These are phyloP conservation scores for Mycena albidolilacea DNA, from an alignment of 768 basidiomycete genomes.

Conservation along the genomic window DNA sequence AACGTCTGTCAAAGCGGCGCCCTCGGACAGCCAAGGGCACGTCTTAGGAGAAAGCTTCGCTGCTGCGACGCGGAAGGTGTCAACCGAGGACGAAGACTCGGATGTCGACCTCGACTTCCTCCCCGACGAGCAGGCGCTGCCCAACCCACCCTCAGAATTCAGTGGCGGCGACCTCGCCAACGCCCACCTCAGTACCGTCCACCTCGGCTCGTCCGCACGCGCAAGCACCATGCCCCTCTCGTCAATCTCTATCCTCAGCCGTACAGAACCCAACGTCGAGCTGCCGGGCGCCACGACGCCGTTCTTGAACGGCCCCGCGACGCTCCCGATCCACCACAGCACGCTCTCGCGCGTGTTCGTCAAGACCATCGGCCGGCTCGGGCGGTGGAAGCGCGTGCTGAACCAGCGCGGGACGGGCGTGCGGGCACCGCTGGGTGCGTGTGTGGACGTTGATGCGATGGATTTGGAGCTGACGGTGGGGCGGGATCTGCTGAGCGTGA, in stretches of 20 bases:
- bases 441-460: slow-evolving; percentile 75
- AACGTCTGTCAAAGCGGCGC: slow-evolving; percentile 49
- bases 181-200: slow-evolving; percentile 61
- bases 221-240: slow-evolving; percentile 67
- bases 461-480: slow-evolving; percentile 76
- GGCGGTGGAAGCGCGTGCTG: slow-evolving; percentile 86
- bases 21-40: slow-evolving; percentile 56
- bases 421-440: slow-evolving; percentile 50
- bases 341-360: slow-evolving; percentile 83
- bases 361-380: slow-evolving; percentile 86
- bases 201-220: slow-evolving; percentile 57
- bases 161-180: slow-evolving; percentile 60
- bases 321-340: slow-evolving; percentile 70
- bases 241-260: slow-evolving; percentile 74
- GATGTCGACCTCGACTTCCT: slow-evolving; percentile 87
- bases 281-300: slow-evolving; percentile 45
- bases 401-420: slow-evolving; percentile 56
- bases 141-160: slow-evolving; percentile 52
- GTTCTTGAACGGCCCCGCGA: slow-evolving; percentile 57
- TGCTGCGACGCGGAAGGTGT: slow-evolving; percentile 64
- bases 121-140: slow-evolving; percentile 60
- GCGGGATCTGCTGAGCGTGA: slow-evolving; percentile 72
- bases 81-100: slow-evolving; percentile 68
- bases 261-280: slow-evolving; percentile 62
- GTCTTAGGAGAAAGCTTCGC: slow-evolving; percentile 77